Conservation (phyloP, 768 basidiomycete genomes). For the Termitomyces sp. region DNA sequence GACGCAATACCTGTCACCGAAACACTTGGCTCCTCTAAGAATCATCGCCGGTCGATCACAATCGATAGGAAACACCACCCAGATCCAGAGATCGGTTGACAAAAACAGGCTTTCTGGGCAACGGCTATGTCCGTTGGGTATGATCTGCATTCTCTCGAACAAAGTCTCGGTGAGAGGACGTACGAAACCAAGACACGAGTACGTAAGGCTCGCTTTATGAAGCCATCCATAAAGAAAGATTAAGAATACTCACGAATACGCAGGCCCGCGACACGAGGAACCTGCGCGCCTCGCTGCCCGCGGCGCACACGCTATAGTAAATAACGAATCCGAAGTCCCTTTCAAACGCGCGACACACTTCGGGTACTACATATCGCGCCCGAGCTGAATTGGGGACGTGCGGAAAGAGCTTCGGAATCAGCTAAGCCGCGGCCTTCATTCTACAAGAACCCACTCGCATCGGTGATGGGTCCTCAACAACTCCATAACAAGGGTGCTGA, state of each 20-base stretch:
- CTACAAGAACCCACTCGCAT: constrained; percentile 49
- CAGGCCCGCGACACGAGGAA: constrained; percentile 47
- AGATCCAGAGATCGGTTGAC: constrained; percentile 31
- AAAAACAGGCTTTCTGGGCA: constrained; percentile 51
- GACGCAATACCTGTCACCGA: constrained; percentile 44
- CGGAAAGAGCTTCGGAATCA: constrained; percentile 52
- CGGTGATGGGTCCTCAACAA: constrained; percentile 28
- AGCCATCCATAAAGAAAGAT: not conserved
- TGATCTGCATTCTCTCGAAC: constrained; percentile 40
- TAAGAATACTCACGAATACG: not conserved
- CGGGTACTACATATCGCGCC: constrained; percentile 56
- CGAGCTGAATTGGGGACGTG: constrained; percentile 35
- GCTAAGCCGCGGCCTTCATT: constrained; percentile 46
- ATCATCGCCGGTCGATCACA: constrained; percentile 44
- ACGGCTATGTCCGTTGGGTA: constrained; percentile 45
- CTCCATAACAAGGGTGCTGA: constrained; percentile 29
- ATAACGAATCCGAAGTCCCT: constrained; percentile 35
- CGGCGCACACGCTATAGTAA: constrained; percentile 57
- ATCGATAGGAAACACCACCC: constrained; percentile 58
- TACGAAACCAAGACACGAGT: constrained; percentile 65
- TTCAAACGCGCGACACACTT: constrained; percentile 48
- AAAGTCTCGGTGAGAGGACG: constrained; percentile 41
- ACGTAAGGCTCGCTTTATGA: not conserved
- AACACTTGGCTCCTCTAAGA: constrained; percentile 21
- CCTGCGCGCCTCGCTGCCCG: constrained; percentile 49